Evolutionary conservation across 352 stramenopile species (phyloP), one percentile per base, ranked within the genome.

Genomic region (Globisporangium apiculatum): DNA sequence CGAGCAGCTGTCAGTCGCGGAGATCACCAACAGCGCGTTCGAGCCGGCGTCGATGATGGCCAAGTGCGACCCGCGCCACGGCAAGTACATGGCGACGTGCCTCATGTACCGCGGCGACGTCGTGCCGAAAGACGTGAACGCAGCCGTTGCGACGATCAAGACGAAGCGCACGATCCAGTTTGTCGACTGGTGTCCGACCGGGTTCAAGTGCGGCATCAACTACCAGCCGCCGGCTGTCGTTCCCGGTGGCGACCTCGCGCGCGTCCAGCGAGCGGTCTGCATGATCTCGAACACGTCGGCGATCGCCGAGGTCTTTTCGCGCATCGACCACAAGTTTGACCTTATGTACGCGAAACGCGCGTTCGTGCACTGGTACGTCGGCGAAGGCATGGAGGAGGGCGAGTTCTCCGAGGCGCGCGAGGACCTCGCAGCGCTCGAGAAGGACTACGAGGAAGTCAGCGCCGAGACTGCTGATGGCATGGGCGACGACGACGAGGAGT

Each of bases 321-420:
- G 97, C 60, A 98, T 99, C 67, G 95, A 99, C 65, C 94, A 99
- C 89, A 99, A 99, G 89, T 99, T 99, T 75, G 96, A 99, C 72
- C 81, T 99, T 50, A 99, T 99, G 97, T 99, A 99, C 78, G 94
- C 94, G 64, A 99, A 99, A 84, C 94, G 96, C 80, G 97, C 96
- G 51, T 99, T 99, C 69, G 96, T 99, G 59, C 96, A 99, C 85
- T 99, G 97, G 96, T 98, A 99, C 66, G 96, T 99, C 36, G 96
- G 97, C 71, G 97, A 99, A 72, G 97, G 97, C 76, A 99, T 99
- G 97, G 97, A 99, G 75, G 97, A 99, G 78, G 97, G 96, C 62
- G 97, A 99, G 74, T 99, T 99, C 75, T 98, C 94, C 54, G 97
- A 99, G 69, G 97, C 97, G 43, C 95, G 96, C 82, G 97, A 99